A percentile compares a stretch with the other conserved stretches of the same genome.
phyloP scores from a whole-genome alignment of 352 stramenopile species.

The Saprolegnia parasitica region DNA sequence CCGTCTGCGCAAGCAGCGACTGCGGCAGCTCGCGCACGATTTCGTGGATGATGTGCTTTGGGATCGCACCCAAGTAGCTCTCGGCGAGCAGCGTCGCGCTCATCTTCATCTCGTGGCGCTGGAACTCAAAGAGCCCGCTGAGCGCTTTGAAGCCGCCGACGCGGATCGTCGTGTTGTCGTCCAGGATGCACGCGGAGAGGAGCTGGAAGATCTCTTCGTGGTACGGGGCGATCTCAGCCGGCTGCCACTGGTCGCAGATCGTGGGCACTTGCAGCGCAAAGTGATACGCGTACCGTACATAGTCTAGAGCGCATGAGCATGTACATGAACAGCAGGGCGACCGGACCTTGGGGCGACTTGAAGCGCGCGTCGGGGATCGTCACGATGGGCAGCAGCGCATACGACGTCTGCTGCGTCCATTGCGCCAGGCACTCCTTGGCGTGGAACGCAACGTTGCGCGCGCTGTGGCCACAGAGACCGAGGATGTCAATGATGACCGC shows the following conservation, averaged over 20 bases:
- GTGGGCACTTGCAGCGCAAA: constrained; percentile 19
- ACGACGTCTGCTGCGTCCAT: neutral
- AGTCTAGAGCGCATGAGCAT: neutral
- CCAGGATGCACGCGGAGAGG: neutral
- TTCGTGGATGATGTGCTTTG: neutral
- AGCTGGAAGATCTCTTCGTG: constrained; percentile 21
- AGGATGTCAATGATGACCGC: constrained; percentile 9
- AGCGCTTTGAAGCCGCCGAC: constrained; percentile 8
- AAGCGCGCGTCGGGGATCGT: neutral
- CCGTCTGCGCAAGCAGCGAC: neutral
- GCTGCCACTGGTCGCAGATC: constrained; percentile 3
- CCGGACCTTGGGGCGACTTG: neutral
- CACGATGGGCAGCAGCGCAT: neutral
- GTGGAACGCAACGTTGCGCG: neutral
- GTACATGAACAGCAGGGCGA: neutral
- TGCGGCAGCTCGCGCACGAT: constrained; percentile 1
- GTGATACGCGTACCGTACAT: neutral
- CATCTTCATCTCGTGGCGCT: constrained; percentile 11
- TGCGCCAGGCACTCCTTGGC: constrained; percentile 10
- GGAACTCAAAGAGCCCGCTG: constrained; percentile 11
- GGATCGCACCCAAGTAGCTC: constrained; percentile 3
- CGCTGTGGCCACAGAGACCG: constrained; percentile 10
- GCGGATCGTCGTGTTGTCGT: constrained; percentile 14
- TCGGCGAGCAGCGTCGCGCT: constrained; percentile 9
- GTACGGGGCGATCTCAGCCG: neutral